Evolutionary conservation across 2,329 filamentous ascomycete species (phyloP), one percentile per base, ranked within the genome.

Genomic region (Paraphaeosphaeria minitans): DNA sequence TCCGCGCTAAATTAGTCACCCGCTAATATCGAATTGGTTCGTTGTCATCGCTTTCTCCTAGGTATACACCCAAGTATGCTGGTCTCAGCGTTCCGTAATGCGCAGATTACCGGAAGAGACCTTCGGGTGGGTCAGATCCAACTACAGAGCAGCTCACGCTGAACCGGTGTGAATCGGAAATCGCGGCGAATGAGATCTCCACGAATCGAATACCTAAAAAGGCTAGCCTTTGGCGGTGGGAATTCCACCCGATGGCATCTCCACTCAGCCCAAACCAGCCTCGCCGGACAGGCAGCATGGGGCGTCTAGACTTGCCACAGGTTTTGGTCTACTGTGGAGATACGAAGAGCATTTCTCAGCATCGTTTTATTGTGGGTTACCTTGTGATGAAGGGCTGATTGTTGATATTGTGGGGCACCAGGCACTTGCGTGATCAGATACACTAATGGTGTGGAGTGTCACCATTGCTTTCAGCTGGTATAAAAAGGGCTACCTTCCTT

Each of bases 151-250:
- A 29, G 10, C 22, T 46, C 27, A 29, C 13, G 22, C 43, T 46
- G 22, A 12, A 46, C 14, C 14, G 8, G 43, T n/a, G 21, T 4
- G 10, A 35, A 19, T 14, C 48, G 48, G 48, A 21, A 13, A 24
- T 19, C 6, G 19, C 31, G 42, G 37, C 50, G 37, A 53, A 53
- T 53, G 8, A 10, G 13, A 24, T 43, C 22, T 19, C 21, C 13
- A 37, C 50, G 37, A 53, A 53, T 53, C 22, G 50, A 53, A 12
- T 53, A 21, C 50, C 24, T 29, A n/a, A 53, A 31, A 29, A 9
- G 37, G 50, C 35, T 43, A 53, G 50, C 37, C 35, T 42, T 42
- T 42, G 37, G 12, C 50, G 50, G 50, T 16, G 37, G 22, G 19
- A 12, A 13, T 19, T 43, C 42, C 22, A 21, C 24, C 50, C 50